These are phyloP conservation scores for Penicillium canariense DNA, from an alignment of 495 filamentous ascomycete species.

Conservation along the genomic window DNA sequence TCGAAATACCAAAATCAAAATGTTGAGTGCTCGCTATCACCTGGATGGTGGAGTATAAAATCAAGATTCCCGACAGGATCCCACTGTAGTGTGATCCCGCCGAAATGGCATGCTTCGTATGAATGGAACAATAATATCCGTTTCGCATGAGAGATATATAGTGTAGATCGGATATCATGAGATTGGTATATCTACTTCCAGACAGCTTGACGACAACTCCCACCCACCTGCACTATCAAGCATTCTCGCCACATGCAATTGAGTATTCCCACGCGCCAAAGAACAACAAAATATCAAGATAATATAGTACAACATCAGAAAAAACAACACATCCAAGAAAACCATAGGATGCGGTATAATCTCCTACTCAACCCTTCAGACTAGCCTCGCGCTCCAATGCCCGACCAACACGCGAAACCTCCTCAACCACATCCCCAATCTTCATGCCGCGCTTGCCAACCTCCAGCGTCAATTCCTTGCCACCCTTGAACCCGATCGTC, in stretches of 20 bases:
- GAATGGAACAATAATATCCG: not conserved
- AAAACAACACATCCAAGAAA: slow-evolving; percentile 10
- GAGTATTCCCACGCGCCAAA: slow-evolving; percentile 6
- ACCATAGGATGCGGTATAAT: slow-evolving; percentile 10
- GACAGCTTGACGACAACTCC: not conserved
- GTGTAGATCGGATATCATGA: not conserved
- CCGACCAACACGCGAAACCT: slow-evolving; percentile 87
- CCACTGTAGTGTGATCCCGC: not conserved
- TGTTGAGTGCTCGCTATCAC: slow-evolving; percentile 7
- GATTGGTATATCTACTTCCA: not conserved
- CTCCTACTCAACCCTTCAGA: slow-evolving; percentile 64
- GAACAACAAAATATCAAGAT: slow-evolving; percentile 5
- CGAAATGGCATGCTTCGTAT: not conserved
- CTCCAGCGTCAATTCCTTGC: slow-evolving; percentile 54
- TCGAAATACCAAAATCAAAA: slow-evolving; percentile 24
- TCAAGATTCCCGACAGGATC: not conserved
- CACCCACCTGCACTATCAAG: not conserved
- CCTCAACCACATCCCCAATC: slow-evolving; percentile 83
- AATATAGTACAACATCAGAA: slow-evolving; percentile 31
- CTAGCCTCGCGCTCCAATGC: slow-evolving; percentile 76
- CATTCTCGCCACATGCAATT: not conserved
- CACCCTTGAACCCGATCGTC: slow-evolving; percentile 65
- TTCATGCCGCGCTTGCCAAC: slow-evolving; percentile 81
- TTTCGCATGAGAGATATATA: not conserved
- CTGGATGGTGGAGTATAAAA: slow-evolving; percentile 7